Conservation (phyloP, 2,329 filamentous ascomycete species). For the Trichoderma sp. region DNA sequence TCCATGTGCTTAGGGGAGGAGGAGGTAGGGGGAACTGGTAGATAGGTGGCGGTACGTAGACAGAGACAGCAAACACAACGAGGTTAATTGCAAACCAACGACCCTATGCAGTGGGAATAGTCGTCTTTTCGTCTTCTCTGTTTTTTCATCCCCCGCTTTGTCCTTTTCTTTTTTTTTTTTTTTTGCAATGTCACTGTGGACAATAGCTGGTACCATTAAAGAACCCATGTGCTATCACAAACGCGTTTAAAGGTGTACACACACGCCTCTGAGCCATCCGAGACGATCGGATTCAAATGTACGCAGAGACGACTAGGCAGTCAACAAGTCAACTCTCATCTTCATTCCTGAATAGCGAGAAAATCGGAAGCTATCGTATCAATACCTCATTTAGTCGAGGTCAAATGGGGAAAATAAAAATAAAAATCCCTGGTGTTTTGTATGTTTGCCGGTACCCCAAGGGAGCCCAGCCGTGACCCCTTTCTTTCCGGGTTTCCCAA, state of each 20-base stretch:
- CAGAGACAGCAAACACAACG: not conserved
- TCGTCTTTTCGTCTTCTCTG: not conserved
- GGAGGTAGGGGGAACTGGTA: no score
- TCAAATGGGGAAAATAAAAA: not conserved
- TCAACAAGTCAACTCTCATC: not conserved
- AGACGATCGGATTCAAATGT: conserved; percentile 19
- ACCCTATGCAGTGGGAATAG: not conserved
- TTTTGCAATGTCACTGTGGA: not conserved
- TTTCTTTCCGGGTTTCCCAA: not conserved
- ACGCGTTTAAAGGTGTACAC: conserved; percentile 27
- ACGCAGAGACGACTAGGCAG: conserved; percentile 11
- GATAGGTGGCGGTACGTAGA: not conserved
- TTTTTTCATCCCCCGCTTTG: not conserved
- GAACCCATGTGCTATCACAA: conserved; percentile 2
- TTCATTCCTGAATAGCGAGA: not conserved
- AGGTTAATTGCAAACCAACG: not conserved
- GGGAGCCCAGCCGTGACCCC: not conserved
- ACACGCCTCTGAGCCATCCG: conserved; percentile 17
- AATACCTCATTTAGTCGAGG: not conserved
- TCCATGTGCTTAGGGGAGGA: not conserved
- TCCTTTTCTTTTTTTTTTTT: not conserved
- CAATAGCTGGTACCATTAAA: not conserved
- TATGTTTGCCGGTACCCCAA: not conserved
- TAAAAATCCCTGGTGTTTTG: not conserved
- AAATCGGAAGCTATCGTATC: conserved; percentile 5